Base-by-base conservation (phyloP, 208 protist species). In the Crithidia brevicula region DNA sequence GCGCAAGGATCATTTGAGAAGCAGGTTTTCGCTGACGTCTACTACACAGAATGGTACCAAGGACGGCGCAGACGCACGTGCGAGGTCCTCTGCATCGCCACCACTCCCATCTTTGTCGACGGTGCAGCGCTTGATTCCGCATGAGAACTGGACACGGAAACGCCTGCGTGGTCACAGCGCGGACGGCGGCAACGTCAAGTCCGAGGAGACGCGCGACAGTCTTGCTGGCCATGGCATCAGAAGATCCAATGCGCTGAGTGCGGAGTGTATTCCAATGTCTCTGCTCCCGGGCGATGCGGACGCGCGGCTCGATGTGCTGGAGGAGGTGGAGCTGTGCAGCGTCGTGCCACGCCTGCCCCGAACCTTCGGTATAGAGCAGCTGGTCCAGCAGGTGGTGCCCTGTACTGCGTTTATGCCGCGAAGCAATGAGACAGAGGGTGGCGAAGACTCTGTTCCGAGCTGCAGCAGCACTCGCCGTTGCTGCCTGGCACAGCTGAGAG, bases 251-350 rank as follows among this genome's bases (percentile, higher is more conserved):
- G n/a, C n/a, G n/a, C n/a, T n/a, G n/a, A n/a, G n/a, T n/a, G n/a
- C n/a, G n/a, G n/a, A n/a, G n/a, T n/a, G n/a, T n/a, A n/a, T n/a
- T n/a, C 25, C 15, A 27, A 23, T 69, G 20, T 8, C 33, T 38
- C 53, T 47, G 30, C 33, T 2, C 33, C 15, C 57, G 11, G 30
- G 22, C 1, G 78, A 82, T 36, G 53, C 52, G 2, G 78, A 88
- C 46, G 78, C 68, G 23, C 74, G 60, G 0, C 43, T 86, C 20
- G 77, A 85, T 51, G 59, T 91, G 16, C 45, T 86, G 40, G 88
- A 94, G 54, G 81, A 87, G 67, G 84, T 89, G n/a, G 65, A 83
- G 30, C 72, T 89, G 49, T 91, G 85, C 65, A 86, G 76, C 31
- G 5, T 91, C 1, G 74, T 85, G 2, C 82, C 85, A 8, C 13